Base-by-base conservation (phyloP, 1,139 yeast genomes). In the Magnusiomyces tetraspermus region DNA sequence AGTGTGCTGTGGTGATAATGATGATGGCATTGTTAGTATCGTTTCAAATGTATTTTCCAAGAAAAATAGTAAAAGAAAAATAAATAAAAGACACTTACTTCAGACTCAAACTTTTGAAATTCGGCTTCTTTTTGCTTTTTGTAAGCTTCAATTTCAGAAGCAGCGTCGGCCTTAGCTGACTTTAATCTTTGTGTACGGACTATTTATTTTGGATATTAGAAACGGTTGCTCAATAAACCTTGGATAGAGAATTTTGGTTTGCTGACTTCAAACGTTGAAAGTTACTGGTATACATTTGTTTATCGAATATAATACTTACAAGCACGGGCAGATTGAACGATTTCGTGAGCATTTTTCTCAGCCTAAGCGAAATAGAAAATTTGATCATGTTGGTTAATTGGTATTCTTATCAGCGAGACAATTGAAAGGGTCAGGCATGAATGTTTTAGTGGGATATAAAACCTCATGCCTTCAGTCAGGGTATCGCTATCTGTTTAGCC, bases 281-380 rank as follows among this genome's bases (percentile, higher is more conserved):
- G n/a, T n/a, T n/a, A n/a, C n/a, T n/a, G n/a, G n/a, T n/a, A n/a
- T n/a, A n/a, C n/a, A n/a, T n/a, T n/a, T n/a, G n/a, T n/a, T n/a
- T n/a, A n/a, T 21, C 24, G 26, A 17, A 22, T 24, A 15, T 52
- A 33, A 33, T 8, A 72, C 77, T 53, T 71, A 74, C 78, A 83
- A 62, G 80, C 76, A 75, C 96, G 85, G 37, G 98, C 96, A 67
- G 84, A 85, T 62, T 89, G 80, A 59, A 92, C 97, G 60, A 90
- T 86, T 64, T 84, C 94, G 61, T 95, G 97, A 23, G 98, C 98
- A 65, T 88, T 94, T 73, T 86, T 88, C 74, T 92, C 98, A 55
- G 97, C 95, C 76, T 83, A 50, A 23, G n/a, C 44, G 22, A 17
- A 17, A 23, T n/a, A n/a, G 24, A 36, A 30, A 23, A 26, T 37